phyloP scores from a whole-genome alignment of 108 stramenopile species.

The Nitzschia putrida region DNA sequence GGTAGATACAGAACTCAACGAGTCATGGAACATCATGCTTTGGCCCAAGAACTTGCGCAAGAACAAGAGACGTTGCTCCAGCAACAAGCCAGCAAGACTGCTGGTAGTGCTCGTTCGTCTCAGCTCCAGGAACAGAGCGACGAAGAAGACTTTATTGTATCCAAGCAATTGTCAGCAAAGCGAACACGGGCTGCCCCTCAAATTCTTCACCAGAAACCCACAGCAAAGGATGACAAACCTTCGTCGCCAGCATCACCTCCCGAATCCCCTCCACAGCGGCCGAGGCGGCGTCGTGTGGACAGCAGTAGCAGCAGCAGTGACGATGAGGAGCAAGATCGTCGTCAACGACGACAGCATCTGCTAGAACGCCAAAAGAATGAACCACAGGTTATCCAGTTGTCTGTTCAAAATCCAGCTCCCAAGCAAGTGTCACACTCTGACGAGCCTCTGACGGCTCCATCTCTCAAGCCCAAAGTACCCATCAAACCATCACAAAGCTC shows the following conservation, averaged over 20 bases:
- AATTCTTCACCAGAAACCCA: constrained; percentile 21
- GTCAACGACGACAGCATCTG: constrained; percentile 24
- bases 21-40: constrained; percentile 50
- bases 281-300: constrained; percentile 31
- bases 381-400: constrained; percentile 9
- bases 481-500: no score
- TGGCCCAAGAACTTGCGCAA: constrained; percentile 46
- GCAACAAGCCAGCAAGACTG: constrained; percentile 22
- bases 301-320: constrained; percentile 27
- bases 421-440: no score
- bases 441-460: no score
- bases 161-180: constrained; percentile 21
- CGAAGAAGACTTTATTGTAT: constrained; percentile 45
- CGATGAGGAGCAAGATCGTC: constrained; percentile 23
- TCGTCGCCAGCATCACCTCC: neutral
- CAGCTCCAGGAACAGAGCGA: no score
- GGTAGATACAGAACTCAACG: constrained; percentile 31
- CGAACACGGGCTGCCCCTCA: constrained; percentile 32
- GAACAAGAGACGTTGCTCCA: no score
- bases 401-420: no score
- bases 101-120: no score
- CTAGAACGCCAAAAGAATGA: constrained; percentile 19
- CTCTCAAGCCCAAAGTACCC: neutral
- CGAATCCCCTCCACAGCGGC: constrained; percentile 4
- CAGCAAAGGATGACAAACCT: neutral